Base-by-base conservation (phyloP, 140 eudicot genomes). In the Erigeron philadelphicus region DNA sequence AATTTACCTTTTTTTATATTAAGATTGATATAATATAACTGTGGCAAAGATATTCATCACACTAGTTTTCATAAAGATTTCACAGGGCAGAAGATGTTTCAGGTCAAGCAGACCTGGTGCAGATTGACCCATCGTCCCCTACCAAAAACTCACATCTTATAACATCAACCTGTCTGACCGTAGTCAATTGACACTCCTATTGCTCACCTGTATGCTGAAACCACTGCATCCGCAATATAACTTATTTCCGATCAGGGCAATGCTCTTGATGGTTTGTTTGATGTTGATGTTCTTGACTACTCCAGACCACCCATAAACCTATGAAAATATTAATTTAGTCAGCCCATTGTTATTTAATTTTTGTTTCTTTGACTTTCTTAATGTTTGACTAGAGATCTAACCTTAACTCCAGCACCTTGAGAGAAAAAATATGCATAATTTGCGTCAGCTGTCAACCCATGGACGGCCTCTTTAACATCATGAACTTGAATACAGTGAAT, bases 251-350 rank as follows among this genome's bases (percentile, higher is more conserved):
- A 54, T 76, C 79, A 86, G 64, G 50, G 86, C 84, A 10, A 89
- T 70, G 71, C 96, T 70, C 70, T 81, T 89, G 23, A 89, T 88
- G 17, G 82, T 73, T 79, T 84, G 89, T 84, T 79, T 86, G 85
- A 89, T 80, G 79, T 81, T 83, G 6, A 89, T 72, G 74, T 80
- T 85, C 75, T 80, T 89, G 13, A 78, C 73, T 25, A 72, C 82
- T 40, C 96, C 95, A 35, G 96, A 84, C 96, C 96, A 89, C 42
- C 84, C 78, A 61, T 78, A 84, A 40, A 86, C 80, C 96, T 86
- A 75, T 55, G 58, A 35, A 81, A 67, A 10, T 50, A 70, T 11
- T 60, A 73, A 60, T 41, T 49, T 17, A 59, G 54, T 60, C 70
- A 11, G 13, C n/a, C 11, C 0, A 45, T 66, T 74, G n/a, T 15